Conservation (phyloP, 352 stramenopile species). For the Phytophthora parvispora region DNA sequence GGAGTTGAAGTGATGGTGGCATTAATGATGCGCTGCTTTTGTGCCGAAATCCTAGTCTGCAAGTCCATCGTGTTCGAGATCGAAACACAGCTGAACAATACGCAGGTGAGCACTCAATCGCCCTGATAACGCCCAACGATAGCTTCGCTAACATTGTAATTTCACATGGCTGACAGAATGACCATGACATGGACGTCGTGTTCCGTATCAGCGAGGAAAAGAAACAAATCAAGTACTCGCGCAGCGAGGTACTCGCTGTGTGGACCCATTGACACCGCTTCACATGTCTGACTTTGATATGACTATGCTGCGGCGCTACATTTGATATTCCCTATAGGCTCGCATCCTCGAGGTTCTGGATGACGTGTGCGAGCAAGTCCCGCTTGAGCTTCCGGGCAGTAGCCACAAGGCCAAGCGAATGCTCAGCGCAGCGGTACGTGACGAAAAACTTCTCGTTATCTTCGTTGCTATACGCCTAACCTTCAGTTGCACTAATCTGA, state of each 20-base stretch:
- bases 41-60: constrained; percentile 58
- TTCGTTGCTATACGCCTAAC: too few relatives aligned
- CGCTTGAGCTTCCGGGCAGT: constrained; percentile 43
- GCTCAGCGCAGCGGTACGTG: constrained; percentile 64
- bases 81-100: constrained; percentile 85
- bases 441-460: neutral
- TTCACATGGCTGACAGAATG: constrained; percentile 45
- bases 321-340: constrained; percentile 36
- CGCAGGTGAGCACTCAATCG: constrained; percentile 35
- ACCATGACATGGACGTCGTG: constrained; percentile 87
- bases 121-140: neutral
- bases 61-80: constrained; percentile 87
- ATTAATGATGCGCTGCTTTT: neutral
- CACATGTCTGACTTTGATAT: neutral
- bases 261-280: neutral
- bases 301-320: neutral
- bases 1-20: neutral
- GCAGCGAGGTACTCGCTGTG: constrained; percentile 65
- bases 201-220: constrained; percentile 91
- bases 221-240: constrained; percentile 87
- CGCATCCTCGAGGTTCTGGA: constrained; percentile 90
- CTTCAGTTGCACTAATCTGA: too few relatives aligned
- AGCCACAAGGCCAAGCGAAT: constrained; percentile 68
- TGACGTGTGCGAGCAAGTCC: constrained; percentile 66
- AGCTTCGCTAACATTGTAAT: neutral